Evolutionary conservation across 441 rosid species (phyloP), one percentile per base, ranked within the genome.

Genomic region (Jatropha podagrica): DNA sequence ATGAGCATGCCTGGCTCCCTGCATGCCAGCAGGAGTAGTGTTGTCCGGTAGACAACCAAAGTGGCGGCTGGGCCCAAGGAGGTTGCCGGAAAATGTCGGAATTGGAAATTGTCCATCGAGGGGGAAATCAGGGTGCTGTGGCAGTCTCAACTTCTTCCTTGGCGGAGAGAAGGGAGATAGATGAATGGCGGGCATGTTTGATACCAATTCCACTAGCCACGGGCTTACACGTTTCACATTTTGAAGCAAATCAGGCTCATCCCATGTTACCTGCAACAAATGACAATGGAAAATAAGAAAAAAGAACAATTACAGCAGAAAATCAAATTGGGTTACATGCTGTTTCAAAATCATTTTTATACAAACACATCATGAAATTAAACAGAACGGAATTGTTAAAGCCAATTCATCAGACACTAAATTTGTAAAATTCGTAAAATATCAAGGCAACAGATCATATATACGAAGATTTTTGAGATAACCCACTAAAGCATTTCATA

Each of bases 1-100:
- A 65, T 86, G 90, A 86, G 92, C 88, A 78, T 96, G 99, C 99
- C 99, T 96, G 99, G 98, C 97, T 96, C 98, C 99, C 99, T 96
- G 99, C 91, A 96, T 91, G 91, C 99, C 92, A 87, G 92, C 95
- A 92, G 99, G 98, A 87, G 48, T 7, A 44, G 80, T 86, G 81
- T 83, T 90, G 71, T 90, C 91, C 23, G 92, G 81, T 80, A 85
- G 74, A 83, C 83, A 86, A 79, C 92, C 78, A 66, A 87, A 86
- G 83, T 90, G 83, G 84, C 84, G 87, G 85, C 88, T 86, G 52
- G 82, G 81, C 76, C 90, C 79, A 23, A 83, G 86, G 46, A 82
- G 89, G 78, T 89, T 93, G 84, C 92, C 23, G 68, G 81, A 44
- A 76, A 75, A 78, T 5, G 65, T 70, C 8, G 97, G 83, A 81